Conservation (phyloP, 1,284 basidiomycete species). For the Ganoderma meredithae region DNA sequence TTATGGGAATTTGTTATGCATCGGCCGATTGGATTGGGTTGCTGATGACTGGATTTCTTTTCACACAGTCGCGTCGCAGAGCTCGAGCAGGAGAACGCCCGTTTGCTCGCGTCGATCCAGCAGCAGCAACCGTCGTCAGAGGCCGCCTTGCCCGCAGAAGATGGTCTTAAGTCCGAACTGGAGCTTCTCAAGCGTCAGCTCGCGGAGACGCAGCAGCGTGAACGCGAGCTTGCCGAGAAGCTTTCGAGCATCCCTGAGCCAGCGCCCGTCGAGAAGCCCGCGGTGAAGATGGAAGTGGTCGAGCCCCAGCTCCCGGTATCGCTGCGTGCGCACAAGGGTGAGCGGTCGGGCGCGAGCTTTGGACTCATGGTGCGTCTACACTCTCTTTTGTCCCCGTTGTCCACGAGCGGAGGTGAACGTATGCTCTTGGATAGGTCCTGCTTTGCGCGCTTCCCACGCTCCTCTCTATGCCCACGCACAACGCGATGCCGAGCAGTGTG, state of each 20-base stretch:
- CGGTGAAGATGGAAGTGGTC: constrained; percentile 62
- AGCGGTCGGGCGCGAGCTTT: constrained; percentile 65
- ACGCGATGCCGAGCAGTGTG: constrained; percentile 58
- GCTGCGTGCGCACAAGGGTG: constrained; percentile 50
- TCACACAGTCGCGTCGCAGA: constrained; percentile 71
- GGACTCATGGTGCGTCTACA: constrained; percentile 67
- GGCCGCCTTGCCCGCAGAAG: constrained; percentile 20
- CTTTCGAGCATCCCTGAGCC: constrained; percentile 49
- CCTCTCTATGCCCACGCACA: constrained; percentile 67
- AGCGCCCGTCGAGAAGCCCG: constrained; percentile 39
- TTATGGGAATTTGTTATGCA: background rate
- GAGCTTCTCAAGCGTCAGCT: constrained; percentile 64
- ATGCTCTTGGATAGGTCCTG: constrained; percentile 28
- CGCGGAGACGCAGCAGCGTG: constrained; percentile 68
- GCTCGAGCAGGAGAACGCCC: constrained; percentile 80
- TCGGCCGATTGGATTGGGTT: background rate
- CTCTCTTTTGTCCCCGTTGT: background rate
- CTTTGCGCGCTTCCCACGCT: constrained; percentile 69
- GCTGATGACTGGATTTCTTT: background rate
- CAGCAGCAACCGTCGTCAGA: constrained; percentile 25
- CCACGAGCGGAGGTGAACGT: constrained; percentile 10
- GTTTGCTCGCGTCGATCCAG: constrained; percentile 62
- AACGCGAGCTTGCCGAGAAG: constrained; percentile 67
- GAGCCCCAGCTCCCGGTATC: constrained; percentile 53
- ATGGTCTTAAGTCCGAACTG: constrained; percentile 62